A percentile compares a stretch with the other conserved stretches of the same genome.
These are phyloP conservation scores for Anacardium occidentale DNA, from an alignment of 345 rosid species.

Conservation along the genomic window DNA sequence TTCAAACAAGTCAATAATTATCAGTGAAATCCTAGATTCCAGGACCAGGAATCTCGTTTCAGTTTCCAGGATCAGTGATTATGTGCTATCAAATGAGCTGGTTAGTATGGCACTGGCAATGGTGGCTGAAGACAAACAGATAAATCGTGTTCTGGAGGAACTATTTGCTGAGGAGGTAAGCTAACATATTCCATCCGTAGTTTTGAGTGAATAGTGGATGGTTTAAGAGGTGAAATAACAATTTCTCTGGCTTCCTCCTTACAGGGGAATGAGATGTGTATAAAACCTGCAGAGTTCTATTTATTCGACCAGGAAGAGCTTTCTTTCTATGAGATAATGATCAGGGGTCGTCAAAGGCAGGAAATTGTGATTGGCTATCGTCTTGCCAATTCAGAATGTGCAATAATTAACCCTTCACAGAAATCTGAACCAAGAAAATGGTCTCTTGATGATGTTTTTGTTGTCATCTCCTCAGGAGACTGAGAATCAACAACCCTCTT, in stretches of 20 bases:
- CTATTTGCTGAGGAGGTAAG: constrained; percentile 81
- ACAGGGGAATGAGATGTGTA: constrained; percentile 88
- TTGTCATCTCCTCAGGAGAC: constrained; percentile 66
- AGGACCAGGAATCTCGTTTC: constrained; percentile 93
- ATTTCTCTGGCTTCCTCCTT: not conserved
- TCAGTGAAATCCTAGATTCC: constrained; percentile 89
- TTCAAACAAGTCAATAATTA: constrained; percentile 76
- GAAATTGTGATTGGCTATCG: constrained; percentile 84
- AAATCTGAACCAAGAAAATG: constrained; percentile 68
- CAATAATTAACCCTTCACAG: constrained; percentile 64
- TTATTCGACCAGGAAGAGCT: constrained; percentile 79
- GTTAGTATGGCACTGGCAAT: constrained; percentile 96
- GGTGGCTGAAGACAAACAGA: constrained; percentile 96
- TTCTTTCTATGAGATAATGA: constrained; percentile 68
- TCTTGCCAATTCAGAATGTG: constrained; percentile 60
- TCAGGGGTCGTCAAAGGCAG: constrained; percentile 64
- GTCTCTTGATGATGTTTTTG: constrained; percentile 82
- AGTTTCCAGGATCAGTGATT: constrained; percentile 90
- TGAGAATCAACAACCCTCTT: constrained; percentile 23
- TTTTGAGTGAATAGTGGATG: not conserved
- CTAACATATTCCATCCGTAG: not conserved
- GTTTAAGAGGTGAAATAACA: not conserved
- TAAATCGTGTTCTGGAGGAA: constrained; percentile 88
- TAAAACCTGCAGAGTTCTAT: constrained; percentile 89
- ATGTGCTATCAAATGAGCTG: constrained; percentile 81